Base-by-base conservation (phyloP, 1,284 basidiomycete genomes). In the Tilletia walkeri region DNA sequence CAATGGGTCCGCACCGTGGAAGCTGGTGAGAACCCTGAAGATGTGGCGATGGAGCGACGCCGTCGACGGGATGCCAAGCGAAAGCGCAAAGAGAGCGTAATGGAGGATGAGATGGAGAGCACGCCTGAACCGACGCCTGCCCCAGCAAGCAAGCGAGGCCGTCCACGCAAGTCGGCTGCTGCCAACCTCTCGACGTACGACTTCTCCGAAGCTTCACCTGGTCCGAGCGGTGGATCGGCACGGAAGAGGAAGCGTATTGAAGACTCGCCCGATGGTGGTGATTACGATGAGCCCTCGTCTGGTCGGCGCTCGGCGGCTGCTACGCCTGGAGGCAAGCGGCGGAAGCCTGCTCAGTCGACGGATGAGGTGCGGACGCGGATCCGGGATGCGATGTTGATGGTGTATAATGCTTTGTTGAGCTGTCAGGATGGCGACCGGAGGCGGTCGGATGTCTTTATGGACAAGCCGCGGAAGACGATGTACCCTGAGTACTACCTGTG, bases 401-500 rank as follows among this genome's bases (percentile, higher is more conserved):
- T 63, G 34, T 63, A 63, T 34, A 63, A 63, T 39, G 59, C 59
- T 10, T 36, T 63, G 59, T 34, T 63, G 34, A 38, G 49, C 34
- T 63, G 59, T 16, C 59, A 63, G 16, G 59, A 63, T 63, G 59
- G 59, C 4, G 59, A 63, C 39, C 59, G 59, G 36, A 38, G 59
- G 16, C 59, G 59, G 36, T 63, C 59, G 34, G 59, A 63, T 16
- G 59, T 63, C 30, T 63, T 63, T 36, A 63, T 63, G 59, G 59
- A 63, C 59, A 63, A 63, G 59, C 59, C 59, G 12, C 34, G 34
- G 36, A 63, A 63, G 59, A 63, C 30, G 59, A 63, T 63, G 74
- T 97, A 96, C 82, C 93, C 94, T 6, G 93, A 96, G 80, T 98
- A 97, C 84, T 79, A 81, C 69, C 73, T 80, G 49, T 72, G 56